phyloP scores from a whole-genome alignment of 352 stramenopile genomes.

The Phytophthora tubulina region DNA sequence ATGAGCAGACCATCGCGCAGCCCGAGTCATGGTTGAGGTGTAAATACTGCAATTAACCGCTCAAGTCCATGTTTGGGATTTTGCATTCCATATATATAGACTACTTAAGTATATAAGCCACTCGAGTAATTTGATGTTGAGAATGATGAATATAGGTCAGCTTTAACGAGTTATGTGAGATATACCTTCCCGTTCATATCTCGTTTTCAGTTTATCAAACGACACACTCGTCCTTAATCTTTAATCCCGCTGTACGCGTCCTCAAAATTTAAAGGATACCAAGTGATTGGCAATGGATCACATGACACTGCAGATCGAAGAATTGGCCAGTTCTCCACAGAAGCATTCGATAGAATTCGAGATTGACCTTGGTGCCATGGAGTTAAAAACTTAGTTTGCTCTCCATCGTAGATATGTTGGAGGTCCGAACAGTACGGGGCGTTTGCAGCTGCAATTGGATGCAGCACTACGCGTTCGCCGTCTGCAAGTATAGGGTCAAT shows the following conservation, averaged over 20 bases:
- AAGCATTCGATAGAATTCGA: constrained; percentile 7
- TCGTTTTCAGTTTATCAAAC: neutral
- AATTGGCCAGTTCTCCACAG: constrained; percentile 9
- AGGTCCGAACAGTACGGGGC: constrained; percentile 25
- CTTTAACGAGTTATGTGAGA: too few species aligned
- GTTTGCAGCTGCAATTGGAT: constrained; percentile 15
- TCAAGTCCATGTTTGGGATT: neutral
- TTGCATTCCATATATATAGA: neutral
- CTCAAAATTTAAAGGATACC: constrained; percentile 31
- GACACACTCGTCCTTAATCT: neutral
- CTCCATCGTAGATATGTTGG: constrained; percentile 13
- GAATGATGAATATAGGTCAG: too few species aligned
- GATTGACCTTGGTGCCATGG: constrained; percentile 5
- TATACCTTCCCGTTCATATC: too few species aligned
- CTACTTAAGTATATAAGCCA: neutral
- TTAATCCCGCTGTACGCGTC: constrained; percentile 14
- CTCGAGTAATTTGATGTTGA: too few species aligned
- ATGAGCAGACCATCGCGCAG: neutral
- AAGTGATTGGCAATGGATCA: constrained; percentile 8
- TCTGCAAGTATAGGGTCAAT: constrained; percentile 20
- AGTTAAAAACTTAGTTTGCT: constrained; percentile 10
- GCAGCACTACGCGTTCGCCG: neutral
- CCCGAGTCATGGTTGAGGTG: neutral
- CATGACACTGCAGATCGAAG: constrained; percentile 9
- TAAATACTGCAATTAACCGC: constrained; percentile 1